A percentile compares a stretch with the other conserved stretches of the same genome.
Conservation (phyloP, 2,329 filamentous ascomycete species). For the Penicillium sp. region DNA sequence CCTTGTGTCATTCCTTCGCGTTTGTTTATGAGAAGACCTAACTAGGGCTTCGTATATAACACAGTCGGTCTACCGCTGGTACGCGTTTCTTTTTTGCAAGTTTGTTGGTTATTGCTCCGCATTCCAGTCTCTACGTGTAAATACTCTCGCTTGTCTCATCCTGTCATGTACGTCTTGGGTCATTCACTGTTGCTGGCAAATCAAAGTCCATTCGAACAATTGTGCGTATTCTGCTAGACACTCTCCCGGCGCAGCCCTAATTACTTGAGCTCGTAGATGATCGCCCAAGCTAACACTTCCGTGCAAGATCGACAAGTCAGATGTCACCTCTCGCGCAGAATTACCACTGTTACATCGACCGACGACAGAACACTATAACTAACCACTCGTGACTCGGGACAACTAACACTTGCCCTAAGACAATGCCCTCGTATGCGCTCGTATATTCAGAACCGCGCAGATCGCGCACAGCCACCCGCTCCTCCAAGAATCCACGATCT, state of each 20-base stretch:
- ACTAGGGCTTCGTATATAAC: neutral
- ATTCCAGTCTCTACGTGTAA: neutral
- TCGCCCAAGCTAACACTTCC: neutral
- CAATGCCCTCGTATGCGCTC: no score
- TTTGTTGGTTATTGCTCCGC: neutral
- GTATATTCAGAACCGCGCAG: no score
- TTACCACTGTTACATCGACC: slow-evolving; percentile 4
- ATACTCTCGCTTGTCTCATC: slow-evolving; percentile 7
- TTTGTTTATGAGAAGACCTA: neutral
- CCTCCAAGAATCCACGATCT: no score
- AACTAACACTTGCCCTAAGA: neutral
- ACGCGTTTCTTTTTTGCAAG: neutral
- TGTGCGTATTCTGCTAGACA: neutral
- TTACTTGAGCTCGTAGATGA: neutral
- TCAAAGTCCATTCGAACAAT: neutral
- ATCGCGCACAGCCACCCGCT: no score
- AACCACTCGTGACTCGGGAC: neutral
- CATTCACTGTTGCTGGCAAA: neutral
- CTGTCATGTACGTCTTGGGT: neutral
- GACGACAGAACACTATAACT: neutral
- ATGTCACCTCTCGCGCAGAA: neutral
- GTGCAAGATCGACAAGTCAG: neutral
- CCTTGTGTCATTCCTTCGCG: neutral
- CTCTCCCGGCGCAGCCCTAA: neutral
- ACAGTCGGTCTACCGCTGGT: neutral